Evolutionary conservation across 78 protist genomes (phyloP).

Genomic region (Dictyostelium brefeldianum): DNA sequence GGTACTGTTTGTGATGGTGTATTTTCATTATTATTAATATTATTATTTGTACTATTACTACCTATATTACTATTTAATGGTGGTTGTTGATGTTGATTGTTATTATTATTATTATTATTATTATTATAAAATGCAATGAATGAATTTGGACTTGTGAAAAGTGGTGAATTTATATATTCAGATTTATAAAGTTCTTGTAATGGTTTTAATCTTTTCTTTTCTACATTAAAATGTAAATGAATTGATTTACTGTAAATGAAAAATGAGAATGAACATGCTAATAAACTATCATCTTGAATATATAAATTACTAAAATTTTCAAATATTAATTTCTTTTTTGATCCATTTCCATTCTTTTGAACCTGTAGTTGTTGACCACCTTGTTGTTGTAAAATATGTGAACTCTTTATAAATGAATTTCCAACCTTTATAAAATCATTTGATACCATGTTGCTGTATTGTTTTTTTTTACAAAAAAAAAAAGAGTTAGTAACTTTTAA

Average conservation of each 20-base stretch:
- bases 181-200: conserved; percentile 9
- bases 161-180: conserved; percentile 17
- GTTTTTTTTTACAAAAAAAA: too few species aligned
- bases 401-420: conserved; percentile 43
- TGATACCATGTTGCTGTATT: conserved; percentile 18
- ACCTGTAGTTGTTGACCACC: neutral
- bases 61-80: neutral
- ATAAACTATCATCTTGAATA: conserved; percentile 26
- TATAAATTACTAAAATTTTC: neutral
- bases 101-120: neutral
- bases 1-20: conserved; percentile 14
- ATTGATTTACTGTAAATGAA: conserved; percentile 29
- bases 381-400: conserved; percentile 7
- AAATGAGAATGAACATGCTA: conserved; percentile 67
- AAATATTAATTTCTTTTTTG: neutral
- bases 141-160: conserved; percentile 60
- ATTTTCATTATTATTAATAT: neutral
- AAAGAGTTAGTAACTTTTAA: neutral
- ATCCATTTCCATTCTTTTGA: neutral
- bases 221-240: conserved; percentile 42
- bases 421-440: conserved; percentile 60
- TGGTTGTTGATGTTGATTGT: neutral
- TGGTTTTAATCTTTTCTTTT: conserved; percentile 47
- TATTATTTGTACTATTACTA: neutral
- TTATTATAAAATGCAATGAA: conserved; percentile 6